These are phyloP conservation scores for Raddia distichophylla DNA, from an alignment of 176 grass and related monocot species.

Conservation along the genomic window DNA sequence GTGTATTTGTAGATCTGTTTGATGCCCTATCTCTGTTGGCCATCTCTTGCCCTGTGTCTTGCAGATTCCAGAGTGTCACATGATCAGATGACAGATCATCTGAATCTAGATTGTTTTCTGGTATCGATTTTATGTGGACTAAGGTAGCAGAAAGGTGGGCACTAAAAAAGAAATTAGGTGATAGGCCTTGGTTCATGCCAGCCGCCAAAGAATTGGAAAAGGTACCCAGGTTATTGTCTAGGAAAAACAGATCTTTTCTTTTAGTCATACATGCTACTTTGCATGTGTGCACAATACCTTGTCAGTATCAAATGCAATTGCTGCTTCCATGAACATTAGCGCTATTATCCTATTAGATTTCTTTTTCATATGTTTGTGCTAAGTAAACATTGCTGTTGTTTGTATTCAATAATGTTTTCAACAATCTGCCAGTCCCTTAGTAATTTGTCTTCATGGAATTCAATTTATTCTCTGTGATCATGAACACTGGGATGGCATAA, in stretches of 20 bases:
- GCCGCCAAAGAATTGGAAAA: slow-evolving; percentile 9
- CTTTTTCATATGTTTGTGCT: neutral
- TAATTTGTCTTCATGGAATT: slow-evolving; percentile 3
- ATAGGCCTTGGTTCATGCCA: slow-evolving; percentile 9
- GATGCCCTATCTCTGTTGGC: too few relatives aligned
- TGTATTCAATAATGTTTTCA: neutral
- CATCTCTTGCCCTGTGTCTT: too few relatives aligned
- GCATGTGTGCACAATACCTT: neutral
- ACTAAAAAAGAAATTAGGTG: slow-evolving; percentile 39
- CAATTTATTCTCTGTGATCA: slow-evolving; percentile 9
- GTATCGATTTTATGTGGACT: slow-evolving; percentile 9
- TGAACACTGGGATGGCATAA: neutral
- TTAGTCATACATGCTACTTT: neutral
- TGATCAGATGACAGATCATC: slow-evolving; percentile 48
- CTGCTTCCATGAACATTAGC: slow-evolving; percentile 6
- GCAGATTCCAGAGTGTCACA: too few relatives aligned
- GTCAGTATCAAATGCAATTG: neutral
- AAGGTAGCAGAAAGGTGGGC: slow-evolving; percentile 38
- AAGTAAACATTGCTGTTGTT: neutral
- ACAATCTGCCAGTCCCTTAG: neutral
- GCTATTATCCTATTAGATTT: slow-evolving; percentile 5
- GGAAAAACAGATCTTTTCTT: neutral
- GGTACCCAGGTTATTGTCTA: slow-evolving; percentile 1
- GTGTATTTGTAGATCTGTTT: neutral
- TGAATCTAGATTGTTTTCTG: too few relatives aligned